Percentiles rank a stretch among this genome's conserved stretches.
These are phyloP conservation scores for Mycosphaerella sp. DNA, from an alignment of 2,329 filamentous ascomycete species.

Conservation along the genomic window DNA sequence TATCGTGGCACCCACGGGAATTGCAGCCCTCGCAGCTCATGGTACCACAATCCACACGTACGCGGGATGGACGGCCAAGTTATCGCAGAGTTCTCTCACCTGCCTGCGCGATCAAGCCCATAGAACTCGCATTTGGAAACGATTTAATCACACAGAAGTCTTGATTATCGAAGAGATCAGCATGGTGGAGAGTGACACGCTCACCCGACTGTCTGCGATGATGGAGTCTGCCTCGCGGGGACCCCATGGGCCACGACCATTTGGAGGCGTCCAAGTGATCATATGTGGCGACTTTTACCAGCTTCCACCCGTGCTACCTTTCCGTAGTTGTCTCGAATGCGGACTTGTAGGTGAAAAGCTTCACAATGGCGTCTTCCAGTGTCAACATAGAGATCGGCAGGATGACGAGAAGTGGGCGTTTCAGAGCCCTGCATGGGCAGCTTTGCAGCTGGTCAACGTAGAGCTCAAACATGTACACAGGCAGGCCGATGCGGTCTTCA, in stretches of 20 bases:
- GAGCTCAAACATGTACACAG: constrained; percentile 52
- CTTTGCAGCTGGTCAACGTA: constrained; percentile 49
- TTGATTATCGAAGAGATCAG: constrained; percentile 61
- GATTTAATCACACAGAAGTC: constrained; percentile 41
- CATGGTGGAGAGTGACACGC: constrained; percentile 54
- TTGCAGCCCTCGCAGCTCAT: constrained; percentile 51
- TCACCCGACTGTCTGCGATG: constrained; percentile 47
- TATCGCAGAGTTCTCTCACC: constrained; percentile 39
- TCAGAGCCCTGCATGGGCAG: constrained; percentile 48
- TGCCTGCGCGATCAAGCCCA: constrained; percentile 24
- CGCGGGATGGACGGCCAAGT: constrained; percentile 49
- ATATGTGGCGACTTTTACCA: constrained; percentile 53
- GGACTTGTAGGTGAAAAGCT: constrained; percentile 27
- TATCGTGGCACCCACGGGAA: constrained; percentile 54
- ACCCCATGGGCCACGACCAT: constrained; percentile 23
- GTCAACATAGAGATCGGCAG: constrained; percentile 20
- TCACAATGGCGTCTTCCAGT: constrained; percentile 21
- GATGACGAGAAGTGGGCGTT: constrained; percentile 46
- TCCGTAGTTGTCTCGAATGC: constrained; percentile 47
- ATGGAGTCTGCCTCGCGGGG: constrained; percentile 36
- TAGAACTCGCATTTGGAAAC: constrained; percentile 32
- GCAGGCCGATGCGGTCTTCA: constrained; percentile 50
- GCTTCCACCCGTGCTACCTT: constrained; percentile 54
- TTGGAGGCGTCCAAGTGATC: constrained; percentile 45
- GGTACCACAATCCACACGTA: constrained; percentile 53